Percentiles rank a stretch among this genome's conserved stretches.
Evolutionary conservation across 257 asterid species (phyloP).

Genomic region (Cruciata laevipes): DNA sequence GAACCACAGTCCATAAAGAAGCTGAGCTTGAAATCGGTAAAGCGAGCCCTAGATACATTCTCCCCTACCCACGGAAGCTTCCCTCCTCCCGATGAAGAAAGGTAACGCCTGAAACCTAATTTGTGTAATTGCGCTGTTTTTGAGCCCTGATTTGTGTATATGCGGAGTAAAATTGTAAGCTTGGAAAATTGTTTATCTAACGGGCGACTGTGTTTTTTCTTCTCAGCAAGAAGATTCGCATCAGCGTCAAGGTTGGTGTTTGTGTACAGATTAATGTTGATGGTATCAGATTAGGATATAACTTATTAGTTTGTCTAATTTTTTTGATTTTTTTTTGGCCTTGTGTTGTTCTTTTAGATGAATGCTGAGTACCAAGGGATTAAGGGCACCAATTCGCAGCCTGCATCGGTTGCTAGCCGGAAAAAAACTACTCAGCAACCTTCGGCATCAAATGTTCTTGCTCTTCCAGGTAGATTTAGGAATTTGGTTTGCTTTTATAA

Average conservation of each 20-base stretch:
- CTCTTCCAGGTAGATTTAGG: constrained; percentile 62
- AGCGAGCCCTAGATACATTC: constrained; percentile 87
- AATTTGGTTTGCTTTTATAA: neutral
- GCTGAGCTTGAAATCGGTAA: constrained; percentile 71
- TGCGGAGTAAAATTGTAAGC: neutral
- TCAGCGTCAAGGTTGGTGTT: constrained; percentile 65
- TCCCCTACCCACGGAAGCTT: constrained; percentile 71
- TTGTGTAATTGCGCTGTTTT: neutral
- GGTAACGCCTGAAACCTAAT: constrained; percentile 30
- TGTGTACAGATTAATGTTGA: neutral
- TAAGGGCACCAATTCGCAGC: constrained; percentile 25
- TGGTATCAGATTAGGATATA: neutral
- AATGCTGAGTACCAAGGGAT: constrained; percentile 58
- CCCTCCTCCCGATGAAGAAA: constrained; percentile 71
- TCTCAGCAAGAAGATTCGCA: constrained; percentile 85
- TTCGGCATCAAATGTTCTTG: constrained; percentile 56
- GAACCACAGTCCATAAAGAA: constrained; percentile 95
- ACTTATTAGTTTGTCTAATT: neutral
- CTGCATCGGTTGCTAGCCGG: constrained; percentile 17
- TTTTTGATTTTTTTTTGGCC: neutral
- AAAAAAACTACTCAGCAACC: constrained; percentile 35
- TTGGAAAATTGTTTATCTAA: neutral
- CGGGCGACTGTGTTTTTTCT: neutral
- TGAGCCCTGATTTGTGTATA: neutral
- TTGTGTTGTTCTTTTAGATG: constrained; percentile 33